Conservation (phyloP, 148 eudicot genomes). For the Rhododendron vialii region DNA sequence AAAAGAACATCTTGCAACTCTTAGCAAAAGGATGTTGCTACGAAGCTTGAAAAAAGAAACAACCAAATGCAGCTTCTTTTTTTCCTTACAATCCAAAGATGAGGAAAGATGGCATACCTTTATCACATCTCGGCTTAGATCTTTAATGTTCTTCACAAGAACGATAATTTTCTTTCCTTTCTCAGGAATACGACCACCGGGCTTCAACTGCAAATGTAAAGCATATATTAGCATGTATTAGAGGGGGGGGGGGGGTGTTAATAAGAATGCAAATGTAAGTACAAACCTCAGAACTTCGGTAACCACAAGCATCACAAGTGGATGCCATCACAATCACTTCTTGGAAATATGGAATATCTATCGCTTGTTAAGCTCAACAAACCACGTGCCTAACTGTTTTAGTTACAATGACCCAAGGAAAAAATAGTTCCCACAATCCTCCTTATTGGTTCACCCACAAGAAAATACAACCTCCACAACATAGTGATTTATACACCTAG, state of each 20-base stretch:
- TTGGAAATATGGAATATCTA: constrained; percentile 93
- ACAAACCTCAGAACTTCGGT: constrained; percentile 91
- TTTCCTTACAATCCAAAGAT: background rate
- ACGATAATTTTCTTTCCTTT: constrained; percentile 75
- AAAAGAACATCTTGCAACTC: background rate
- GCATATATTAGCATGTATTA: constrained; percentile 7
- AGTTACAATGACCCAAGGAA: background rate
- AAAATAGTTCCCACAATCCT: background rate
- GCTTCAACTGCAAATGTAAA: constrained; percentile 62
- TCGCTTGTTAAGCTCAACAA: constrained; percentile 47
- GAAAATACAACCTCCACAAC: too few relatives aligned
- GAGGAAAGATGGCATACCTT: constrained; percentile 45
- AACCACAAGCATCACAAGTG: constrained; percentile 88
- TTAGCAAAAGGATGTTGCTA: background rate
- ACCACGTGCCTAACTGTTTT: background rate
- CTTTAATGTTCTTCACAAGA: constrained; percentile 54
- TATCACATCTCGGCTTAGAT: constrained; percentile 93
- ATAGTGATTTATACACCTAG: too few relatives aligned
- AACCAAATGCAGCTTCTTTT: background rate
- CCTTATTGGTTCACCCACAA: background rate
- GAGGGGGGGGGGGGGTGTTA: background rate
- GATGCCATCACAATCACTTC: constrained; percentile 99
- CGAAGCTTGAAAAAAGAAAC: background rate
- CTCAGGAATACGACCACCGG: constrained; percentile 79
- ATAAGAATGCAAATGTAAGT: background rate